Percentiles rank a stretch among this genome's conserved stretches.
These are phyloP conservation scores for Colletotrichum coccodes DNA, from an alignment of 2,329 filamentous ascomycete species.

Conservation along the genomic window DNA sequence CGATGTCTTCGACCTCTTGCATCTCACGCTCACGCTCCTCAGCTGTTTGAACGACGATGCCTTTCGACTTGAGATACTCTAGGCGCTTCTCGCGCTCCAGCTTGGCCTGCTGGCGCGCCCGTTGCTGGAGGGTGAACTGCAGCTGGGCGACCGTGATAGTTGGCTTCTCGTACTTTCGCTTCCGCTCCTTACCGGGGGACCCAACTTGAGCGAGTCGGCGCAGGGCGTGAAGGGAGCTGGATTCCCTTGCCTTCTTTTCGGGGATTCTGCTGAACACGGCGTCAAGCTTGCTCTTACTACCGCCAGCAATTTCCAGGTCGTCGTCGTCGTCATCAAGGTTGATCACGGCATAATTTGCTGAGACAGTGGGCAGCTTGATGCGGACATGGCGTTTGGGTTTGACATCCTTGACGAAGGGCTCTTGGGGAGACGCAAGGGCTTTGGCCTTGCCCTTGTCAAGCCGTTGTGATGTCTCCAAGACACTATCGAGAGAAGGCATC, in stretches of 20 bases:
- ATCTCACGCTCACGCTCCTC: slow-evolving; percentile 88
- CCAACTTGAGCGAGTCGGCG: slow-evolving; percentile 79
- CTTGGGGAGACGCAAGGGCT: slow-evolving; percentile 8
- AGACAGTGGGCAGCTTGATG: slow-evolving; percentile 56
- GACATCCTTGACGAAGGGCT: slow-evolving; percentile 36
- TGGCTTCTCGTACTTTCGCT: slow-evolving; percentile 54
- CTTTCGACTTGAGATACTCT: slow-evolving; percentile 80
- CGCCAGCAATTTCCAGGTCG: slow-evolving; percentile 70
- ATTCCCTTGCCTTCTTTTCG: slow-evolving; percentile 69
- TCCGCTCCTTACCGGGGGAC: slow-evolving; percentile 65
- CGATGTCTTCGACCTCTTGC: slow-evolving; percentile 86
- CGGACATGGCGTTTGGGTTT: slow-evolving; percentile 59
- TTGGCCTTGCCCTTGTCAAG: slow-evolving; percentile 67
- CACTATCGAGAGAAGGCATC: slow-evolving; percentile 50
- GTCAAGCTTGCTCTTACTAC: slow-evolving; percentile 62
- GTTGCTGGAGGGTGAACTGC: slow-evolving; percentile 73
- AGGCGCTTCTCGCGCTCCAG: slow-evolving; percentile 81
- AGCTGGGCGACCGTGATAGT: slow-evolving; percentile 78
- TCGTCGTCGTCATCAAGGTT: slow-evolving; percentile 70
- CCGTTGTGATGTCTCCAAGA: slow-evolving; percentile 43
- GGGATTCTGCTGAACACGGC: slow-evolving; percentile 78
- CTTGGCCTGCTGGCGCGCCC: slow-evolving; percentile 83
- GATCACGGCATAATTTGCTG: slow-evolving; percentile 49
- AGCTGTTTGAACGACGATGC: slow-evolving; percentile 82
- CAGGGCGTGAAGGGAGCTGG: slow-evolving; percentile 72